Evolutionary conservation across 129 eudicot species (phyloP), one percentile per base, ranked within the genome.

Genomic region (Flaveria trinervia): DNA sequence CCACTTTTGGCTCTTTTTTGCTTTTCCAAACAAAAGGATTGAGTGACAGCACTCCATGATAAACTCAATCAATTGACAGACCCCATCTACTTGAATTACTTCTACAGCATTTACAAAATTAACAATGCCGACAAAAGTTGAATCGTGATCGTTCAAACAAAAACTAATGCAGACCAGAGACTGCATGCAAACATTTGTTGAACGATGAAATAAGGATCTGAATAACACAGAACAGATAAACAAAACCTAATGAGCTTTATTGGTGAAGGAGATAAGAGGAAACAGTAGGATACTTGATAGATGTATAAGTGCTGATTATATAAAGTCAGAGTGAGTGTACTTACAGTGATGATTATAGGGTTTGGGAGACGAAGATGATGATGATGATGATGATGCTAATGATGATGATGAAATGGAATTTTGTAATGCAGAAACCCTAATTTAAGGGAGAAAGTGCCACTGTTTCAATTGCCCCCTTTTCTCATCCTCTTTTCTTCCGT

Each of bases 381-480:
- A 71, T 10, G 67, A 48, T 48, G 57, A 52, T 3, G 57, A 73
- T 20, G 78, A 61, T 26, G 69, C 65, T 30, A 54, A 49, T 28
- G 72, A 30, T 30, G 68, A 22, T 20, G 62, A 50, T 30, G 72
- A 30, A 18, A 26, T 50, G 43, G 80, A 76, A 67, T 50, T 4
- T 65, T 36, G 70, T 33, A 65, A 65, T 65, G 48, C 70, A 33
- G 18, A 64, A 65, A 76, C 73, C 80, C 80, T 76, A 76, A 76
- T 36, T 61, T 51, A 51, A 76, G 52, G 20, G 80, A 30, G 80
- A 65, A 76, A 65, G 73, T 16, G 36, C 14, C 51, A 76, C 73
- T 76, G 52, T 76, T 73, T 44, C 77, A 68, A 66, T 36, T 76
- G 46, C 51, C 65, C 54, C 73, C 54, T 20, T 66, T 76, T 50